Percentiles rank a stretch among this genome's conserved stretches.
phyloP scores from a whole-genome alignment of 768 basidiomycete species.

The Mrakia blollopis region DNA sequence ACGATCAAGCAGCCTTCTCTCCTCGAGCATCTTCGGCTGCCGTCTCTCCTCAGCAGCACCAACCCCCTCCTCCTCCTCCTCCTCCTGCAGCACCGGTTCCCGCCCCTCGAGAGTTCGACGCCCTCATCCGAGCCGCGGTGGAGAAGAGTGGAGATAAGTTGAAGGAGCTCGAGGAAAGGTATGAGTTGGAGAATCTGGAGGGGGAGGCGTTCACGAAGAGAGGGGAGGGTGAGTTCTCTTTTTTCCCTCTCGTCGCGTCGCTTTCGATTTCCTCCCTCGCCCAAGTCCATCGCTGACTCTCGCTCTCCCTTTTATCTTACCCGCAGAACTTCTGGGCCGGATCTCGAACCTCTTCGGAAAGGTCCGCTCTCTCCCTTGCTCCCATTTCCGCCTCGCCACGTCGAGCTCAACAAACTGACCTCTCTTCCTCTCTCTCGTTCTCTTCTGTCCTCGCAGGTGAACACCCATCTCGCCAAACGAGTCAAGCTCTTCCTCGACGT shows the following conservation, averaged over 20 bases:
- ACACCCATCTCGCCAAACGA: background rate
- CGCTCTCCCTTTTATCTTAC: background rate
- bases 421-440: background rate
- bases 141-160: conserved; percentile 9
- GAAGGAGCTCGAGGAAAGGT: conserved; percentile 5
- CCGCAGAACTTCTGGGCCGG: background rate
- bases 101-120: background rate
- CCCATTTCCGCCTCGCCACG: background rate
- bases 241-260: background rate
- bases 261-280: background rate
- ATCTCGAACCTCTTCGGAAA: conserved; percentile 7
- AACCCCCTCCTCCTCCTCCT: background rate
- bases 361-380: too few relatives aligned
- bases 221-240: background rate
- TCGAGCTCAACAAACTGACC: background rate
- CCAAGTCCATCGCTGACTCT: background rate
- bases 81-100: background rate
- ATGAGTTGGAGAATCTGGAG: background rate
- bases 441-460: background rate
- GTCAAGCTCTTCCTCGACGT: background rate
- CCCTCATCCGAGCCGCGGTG: background rate
- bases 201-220: background rate
- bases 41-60: background rate
- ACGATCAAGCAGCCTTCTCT: background rate
- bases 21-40: background rate